phyloP scores from a whole-genome alignment of 2,329 filamentous ascomycete species.

The Zopfia rhizophila region DNA sequence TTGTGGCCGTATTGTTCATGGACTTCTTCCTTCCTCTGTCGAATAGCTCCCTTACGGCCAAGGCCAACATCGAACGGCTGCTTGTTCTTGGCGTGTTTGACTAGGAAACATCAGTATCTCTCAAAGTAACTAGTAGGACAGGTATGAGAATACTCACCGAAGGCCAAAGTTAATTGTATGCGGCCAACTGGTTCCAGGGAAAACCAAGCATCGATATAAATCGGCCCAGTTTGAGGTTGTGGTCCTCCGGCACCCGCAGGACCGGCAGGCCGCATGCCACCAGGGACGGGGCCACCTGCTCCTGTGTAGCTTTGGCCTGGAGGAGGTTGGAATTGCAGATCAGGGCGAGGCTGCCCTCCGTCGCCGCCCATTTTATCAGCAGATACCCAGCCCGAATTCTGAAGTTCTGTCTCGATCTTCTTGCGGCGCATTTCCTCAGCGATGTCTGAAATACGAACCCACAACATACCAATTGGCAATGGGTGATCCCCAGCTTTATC shows the following conservation, averaged over 20 bases:
- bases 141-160: conserved; percentile 62
- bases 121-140: neutral
- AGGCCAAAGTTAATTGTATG: conserved; percentile 90
- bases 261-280: conserved; percentile 50
- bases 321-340: conserved; percentile 65
- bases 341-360: conserved; percentile 59
- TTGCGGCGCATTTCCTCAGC: conserved; percentile 97
- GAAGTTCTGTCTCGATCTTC: conserved; percentile 96
- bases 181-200: conserved; percentile 93
- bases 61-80: conserved; percentile 88
- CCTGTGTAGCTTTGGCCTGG: conserved; percentile 55
- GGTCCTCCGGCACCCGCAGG: conserved; percentile 48
- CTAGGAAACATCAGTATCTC: conserved; percentile 49
- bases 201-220: conserved; percentile 92
- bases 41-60: conserved; percentile 93
- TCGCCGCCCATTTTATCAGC: conserved; percentile 89
- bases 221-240: conserved; percentile 62
- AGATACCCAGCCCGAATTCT: conserved; percentile 94
- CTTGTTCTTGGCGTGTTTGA: conserved; percentile 87
- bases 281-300: conserved; percentile 49
- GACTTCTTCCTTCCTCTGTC: conserved; percentile 97
- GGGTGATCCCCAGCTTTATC: conserved; percentile 91
- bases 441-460: conserved; percentile 96
- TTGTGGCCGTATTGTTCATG: conserved; percentile 99
- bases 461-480: conserved; percentile 92